phyloP scores from a whole-genome alignment of 495 filamentous ascomycete species.

The Podospora australis region DNA sequence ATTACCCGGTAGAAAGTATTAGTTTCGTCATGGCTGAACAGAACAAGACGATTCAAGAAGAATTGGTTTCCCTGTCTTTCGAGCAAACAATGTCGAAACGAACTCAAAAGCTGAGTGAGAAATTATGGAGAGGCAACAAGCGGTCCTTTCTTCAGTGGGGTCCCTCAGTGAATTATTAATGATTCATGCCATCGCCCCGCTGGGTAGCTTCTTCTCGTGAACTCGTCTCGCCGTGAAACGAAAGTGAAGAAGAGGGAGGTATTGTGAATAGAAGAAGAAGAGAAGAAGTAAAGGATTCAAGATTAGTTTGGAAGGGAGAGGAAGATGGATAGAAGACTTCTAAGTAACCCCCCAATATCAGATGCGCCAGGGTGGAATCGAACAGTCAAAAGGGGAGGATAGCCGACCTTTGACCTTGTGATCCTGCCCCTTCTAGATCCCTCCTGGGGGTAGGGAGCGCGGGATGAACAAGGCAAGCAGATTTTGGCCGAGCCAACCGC shows the following conservation, averaged over 20 bases:
- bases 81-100: neutral
- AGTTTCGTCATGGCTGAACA: constrained; percentile 67
- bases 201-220: neutral
- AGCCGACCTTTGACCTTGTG: too few species aligned
- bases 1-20: constrained; percentile 80
- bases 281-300: neutral
- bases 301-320: neutral
- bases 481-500: neutral
- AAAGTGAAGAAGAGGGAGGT: too few species aligned
- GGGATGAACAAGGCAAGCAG: neutral
- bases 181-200: constrained; percentile 24
- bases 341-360: too few species aligned
- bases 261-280: too few species aligned
- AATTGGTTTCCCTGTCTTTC: neutral
- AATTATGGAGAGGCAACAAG: neutral
- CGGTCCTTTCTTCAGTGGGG: constrained; percentile 16
- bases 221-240: neutral
- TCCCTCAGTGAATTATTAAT: constrained; percentile 24
- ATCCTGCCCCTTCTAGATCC: too few species aligned
- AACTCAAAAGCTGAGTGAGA: neutral
- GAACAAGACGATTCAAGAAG: neutral
- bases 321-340: neutral
- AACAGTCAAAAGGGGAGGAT: too few species aligned
- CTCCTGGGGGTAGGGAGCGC: neutral
- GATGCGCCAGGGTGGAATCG: too few species aligned